Conservation (phyloP, 2,329 filamentous ascomycete species). For the Dothideomycetes sp. region DNA sequence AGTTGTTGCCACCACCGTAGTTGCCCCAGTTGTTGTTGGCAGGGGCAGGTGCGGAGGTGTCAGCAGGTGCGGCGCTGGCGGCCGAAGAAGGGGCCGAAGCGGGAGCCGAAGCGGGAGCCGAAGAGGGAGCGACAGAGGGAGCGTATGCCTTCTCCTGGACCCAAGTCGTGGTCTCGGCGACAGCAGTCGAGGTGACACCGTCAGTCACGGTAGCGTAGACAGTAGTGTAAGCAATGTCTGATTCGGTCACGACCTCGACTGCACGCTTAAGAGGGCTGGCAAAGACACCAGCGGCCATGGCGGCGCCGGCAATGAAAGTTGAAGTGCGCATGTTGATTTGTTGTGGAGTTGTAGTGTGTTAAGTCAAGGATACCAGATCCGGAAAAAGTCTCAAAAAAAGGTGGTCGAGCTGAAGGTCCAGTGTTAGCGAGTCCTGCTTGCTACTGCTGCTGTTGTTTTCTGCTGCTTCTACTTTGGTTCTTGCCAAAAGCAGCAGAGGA, state of each 20-base stretch:
- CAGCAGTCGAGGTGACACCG: constrained; percentile 17
- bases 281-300: constrained; percentile 28
- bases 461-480: constrained; percentile 12
- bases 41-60: neutral
- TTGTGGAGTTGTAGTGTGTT: constrained; percentile 16
- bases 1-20: no score
- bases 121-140: constrained; percentile 7
- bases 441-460: constrained; percentile 15
- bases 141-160: constrained; percentile 12
- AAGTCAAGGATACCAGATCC: constrained; percentile 19
- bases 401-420: constrained; percentile 13
- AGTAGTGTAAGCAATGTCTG: constrained; percentile 25
- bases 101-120: neutral
- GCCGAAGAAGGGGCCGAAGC: constrained; percentile 1
- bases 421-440: constrained; percentile 13
- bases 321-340: constrained; percentile 28
- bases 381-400: constrained; percentile 12
- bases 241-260: constrained; percentile 22
- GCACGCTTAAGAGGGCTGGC: constrained; percentile 26
- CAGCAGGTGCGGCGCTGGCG: constrained; percentile 1
- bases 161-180: constrained; percentile 13
- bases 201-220: constrained; percentile 28
- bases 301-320: constrained; percentile 24
- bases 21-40: neutral
- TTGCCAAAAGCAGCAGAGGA: constrained; percentile 8